Evolutionary conservation across 164 flowering plant species (phyloP), one percentile per base, ranked within the genome.

Genomic region (Santalum album): DNA sequence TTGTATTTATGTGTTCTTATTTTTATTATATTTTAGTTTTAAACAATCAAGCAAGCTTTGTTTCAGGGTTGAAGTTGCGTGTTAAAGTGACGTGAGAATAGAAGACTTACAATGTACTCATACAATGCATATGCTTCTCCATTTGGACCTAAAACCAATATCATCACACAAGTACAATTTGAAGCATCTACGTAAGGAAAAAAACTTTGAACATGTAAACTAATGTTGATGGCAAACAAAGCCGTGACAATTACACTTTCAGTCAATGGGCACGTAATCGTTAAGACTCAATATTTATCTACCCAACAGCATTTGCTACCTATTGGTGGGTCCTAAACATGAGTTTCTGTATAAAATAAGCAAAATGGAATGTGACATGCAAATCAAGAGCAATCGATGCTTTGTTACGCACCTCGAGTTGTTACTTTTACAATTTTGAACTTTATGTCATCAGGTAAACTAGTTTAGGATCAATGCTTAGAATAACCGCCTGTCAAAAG

Each of bases 41-140:
- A 3, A 29, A 29, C 34, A n/a, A n/a, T n/a, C n/a, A n/a, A n/a
- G n/a, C n/a, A n/a, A n/a, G n/a, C n/a, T n/a, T n/a, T n/a, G n/a
- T n/a, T n/a, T n/a, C n/a, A n/a, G n/a, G n/a, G n/a, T n/a, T n/a
- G n/a, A n/a, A n/a, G n/a, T n/a, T n/a, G n/a, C n/a, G n/a, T n/a
- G n/a, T n/a, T n/a, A n/a, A n/a, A n/a, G n/a, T 0, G 15, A 38
- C 9, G 42, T 3, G 3, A 2, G 9, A 38, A 1, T 38, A 11
- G 42, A 38, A 15, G 35, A 50, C 82, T 64, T 80, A 92, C 99
- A 59, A 97, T 92, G 75, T 97, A 92, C 73, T 92, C 97, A 58
- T 89, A 89, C 99, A 97, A 92, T 15, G 95, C 99, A 77, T 80
- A 87, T 58, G 79, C 77, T 70, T 92, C 97, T 53, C 92, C 95